Conservation (phyloP, 73 alveolate species). For the Blepharisma japonicum region DNA sequence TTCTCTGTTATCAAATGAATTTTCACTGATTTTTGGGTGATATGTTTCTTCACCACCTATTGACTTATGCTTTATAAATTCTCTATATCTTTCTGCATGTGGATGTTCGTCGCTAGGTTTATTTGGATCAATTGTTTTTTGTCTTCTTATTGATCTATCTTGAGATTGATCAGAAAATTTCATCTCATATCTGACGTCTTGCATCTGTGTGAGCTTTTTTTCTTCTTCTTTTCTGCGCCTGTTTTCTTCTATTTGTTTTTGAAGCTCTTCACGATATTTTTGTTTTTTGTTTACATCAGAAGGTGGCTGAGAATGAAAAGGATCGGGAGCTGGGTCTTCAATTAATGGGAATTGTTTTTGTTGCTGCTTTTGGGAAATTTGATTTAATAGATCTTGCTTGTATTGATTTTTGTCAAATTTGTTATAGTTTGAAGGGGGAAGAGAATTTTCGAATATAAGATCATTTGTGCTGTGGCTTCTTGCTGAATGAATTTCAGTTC, state of each 20-base stretch:
- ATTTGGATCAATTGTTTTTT: slow-evolving; percentile 18
- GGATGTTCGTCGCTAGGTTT: slow-evolving; percentile 17
- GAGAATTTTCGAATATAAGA: too few species aligned
- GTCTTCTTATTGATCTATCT: background rate
- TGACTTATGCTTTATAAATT: background rate
- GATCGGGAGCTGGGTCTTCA: too few species aligned
- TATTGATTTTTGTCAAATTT: too few species aligned
- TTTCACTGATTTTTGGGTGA: background rate
- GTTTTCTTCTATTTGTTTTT: slow-evolving; percentile 24
- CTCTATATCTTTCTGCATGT: background rate
- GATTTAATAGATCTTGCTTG: too few species aligned
- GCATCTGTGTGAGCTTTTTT: background rate
- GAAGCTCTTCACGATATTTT: slow-evolving; percentile 5
- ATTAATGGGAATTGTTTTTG: too few species aligned
- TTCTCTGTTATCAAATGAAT: too few species aligned
- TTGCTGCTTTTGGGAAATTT: too few species aligned
- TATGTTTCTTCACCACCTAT: background rate
- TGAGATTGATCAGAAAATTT: background rate
- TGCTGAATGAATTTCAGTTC: too few species aligned
- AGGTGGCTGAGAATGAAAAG: too few species aligned
- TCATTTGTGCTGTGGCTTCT: too few species aligned
- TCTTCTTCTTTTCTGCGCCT: slow-evolving; percentile 28
- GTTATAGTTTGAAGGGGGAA: too few species aligned
- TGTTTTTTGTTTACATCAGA: background rate
- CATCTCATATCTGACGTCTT: slow-evolving; percentile 3